Percentiles rank a stretch among this genome's conserved stretches.
These are phyloP conservation scores for Plantago coronopus DNA, from an alignment of 305 asterid species.

Conservation along the genomic window DNA sequence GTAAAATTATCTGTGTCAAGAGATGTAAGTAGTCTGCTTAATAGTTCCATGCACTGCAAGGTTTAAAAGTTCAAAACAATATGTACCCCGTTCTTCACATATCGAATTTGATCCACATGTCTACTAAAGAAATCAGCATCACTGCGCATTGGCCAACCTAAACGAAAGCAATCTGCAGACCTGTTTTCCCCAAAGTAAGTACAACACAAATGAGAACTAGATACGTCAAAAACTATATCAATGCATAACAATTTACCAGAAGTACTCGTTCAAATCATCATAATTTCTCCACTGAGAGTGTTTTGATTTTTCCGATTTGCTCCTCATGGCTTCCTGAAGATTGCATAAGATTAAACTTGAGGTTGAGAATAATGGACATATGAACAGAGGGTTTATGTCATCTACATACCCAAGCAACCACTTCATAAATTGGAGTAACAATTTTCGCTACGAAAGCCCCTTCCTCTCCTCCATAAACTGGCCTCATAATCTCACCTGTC, in stretches of 20 bases:
- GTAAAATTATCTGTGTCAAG: too few relatives aligned
- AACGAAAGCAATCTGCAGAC: slow-evolving; percentile 94
- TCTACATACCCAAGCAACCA: slow-evolving; percentile 67
- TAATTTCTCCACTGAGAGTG: slow-evolving; percentile 99
- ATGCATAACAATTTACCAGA: slow-evolving; percentile 52
- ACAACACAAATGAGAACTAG: slow-evolving; percentile 15
- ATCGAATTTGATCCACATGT: slow-evolving; percentile 36
- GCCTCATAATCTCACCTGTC: slow-evolving; percentile 97
- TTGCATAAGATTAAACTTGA: slow-evolving; percentile 15
- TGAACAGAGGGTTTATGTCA: background rate
- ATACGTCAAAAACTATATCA: slow-evolving; percentile 10
- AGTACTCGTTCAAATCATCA: slow-evolving; percentile 95
- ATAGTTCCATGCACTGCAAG: background rate
- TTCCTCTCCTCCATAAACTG: slow-evolving; percentile 97
- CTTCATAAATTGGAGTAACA: slow-evolving; percentile 90
- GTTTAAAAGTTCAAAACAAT: slow-evolving; percentile 15
- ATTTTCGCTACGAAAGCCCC: slow-evolving; percentile 85
- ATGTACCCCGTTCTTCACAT: slow-evolving; percentile 72
- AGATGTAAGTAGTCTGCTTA: background rate
- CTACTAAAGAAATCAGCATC: slow-evolving; percentile 93
- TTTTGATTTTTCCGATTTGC: slow-evolving; percentile 73
- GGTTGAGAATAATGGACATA: slow-evolving; percentile 9
- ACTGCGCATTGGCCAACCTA: slow-evolving; percentile 99
- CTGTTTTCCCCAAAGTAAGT: slow-evolving; percentile 31
- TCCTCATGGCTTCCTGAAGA: slow-evolving; percentile 83